Evolutionary conservation across 371 early-diverging fungal species (phyloP).

Genomic region (Rhizopus delemar): DNA sequence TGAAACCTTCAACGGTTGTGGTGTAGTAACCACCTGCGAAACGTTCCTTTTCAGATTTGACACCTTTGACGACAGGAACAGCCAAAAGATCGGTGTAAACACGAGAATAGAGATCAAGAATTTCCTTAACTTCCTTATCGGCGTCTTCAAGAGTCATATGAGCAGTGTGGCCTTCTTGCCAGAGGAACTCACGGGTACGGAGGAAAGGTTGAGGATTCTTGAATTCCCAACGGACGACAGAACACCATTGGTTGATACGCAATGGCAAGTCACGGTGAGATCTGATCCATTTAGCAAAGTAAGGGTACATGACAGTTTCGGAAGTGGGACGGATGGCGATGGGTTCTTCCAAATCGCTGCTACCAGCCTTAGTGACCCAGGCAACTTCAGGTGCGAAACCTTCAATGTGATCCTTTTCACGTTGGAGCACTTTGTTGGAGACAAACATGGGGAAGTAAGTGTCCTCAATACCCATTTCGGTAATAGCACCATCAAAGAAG

Average conservation of each 20-base stretch:
- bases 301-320: constrained; percentile 99
- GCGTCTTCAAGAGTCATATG: constrained; percentile 92
- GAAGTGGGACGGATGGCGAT: constrained; percentile 99
- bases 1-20: constrained; percentile 98
- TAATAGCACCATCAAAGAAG: constrained; percentile 93
- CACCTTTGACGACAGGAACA: constrained; percentile 98
- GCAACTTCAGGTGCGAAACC: constrained; percentile 99
- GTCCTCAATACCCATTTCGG: constrained; percentile 94
- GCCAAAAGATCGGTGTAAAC: constrained; percentile 98
- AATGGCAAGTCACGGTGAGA: constrained; percentile 99
- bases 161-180: constrained; percentile 99
- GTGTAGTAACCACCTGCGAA: constrained; percentile 99
- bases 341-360: constrained; percentile 92
- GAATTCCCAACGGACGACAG: constrained; percentile 99
- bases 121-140: constrained; percentile 88
- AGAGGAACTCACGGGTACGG: constrained; percentile 99
- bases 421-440: constrained; percentile 85
- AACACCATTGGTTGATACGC: constrained; percentile 99
- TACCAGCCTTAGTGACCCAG: constrained; percentile 99
- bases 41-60: constrained; percentile 99
- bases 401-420: constrained; percentile 99
- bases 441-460: constrained; percentile 99
- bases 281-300: constrained; percentile 98
- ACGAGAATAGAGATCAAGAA: constrained; percentile 94
- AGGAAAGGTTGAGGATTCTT: constrained; percentile 99